Evolutionary conservation across 1,284 basidiomycete genomes (phyloP), one percentile per base, ranked within the genome.

Genomic region (Bjerkandera adusta): DNA sequence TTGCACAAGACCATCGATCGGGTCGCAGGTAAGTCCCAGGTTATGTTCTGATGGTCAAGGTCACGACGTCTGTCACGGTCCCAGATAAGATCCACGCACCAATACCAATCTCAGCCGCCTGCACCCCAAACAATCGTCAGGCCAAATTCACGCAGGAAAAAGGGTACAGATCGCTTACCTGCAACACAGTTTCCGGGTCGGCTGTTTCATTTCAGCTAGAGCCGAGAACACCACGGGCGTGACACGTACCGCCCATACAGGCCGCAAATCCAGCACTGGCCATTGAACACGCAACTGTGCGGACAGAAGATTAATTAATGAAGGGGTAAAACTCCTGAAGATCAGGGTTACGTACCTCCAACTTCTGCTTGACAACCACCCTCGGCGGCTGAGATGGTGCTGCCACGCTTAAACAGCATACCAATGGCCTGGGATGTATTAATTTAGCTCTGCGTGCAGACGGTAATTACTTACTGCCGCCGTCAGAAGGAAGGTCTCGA

Each of bases 381-480:
- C 66, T 98, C 95, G 0, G 96, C 95, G 7, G 95, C 96, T 35
- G 87, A 91, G 42, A 98, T 97, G 1, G 95, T 97, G 46, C 93
- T 95, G 18, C 95, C 95, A 45, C 95, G 81, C 65, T 98, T 98
- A 75, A 96, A 97, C 15, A 98, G 72, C 96, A 98, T 98, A 4
- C 94, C 94, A 45, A 97, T 71, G 1, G 94, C 87, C 93, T 81
- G 59, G 47, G 8, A 29, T 26, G 22, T 50, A 18, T 49, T n/a
- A 49, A 41, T 22, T 5, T 37, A 16, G 33, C 45, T 40, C 8
- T 43, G 24, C 24, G 30, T 12, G 29, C 16, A 21, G 30, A 8
- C 11, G 22, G 3, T 20, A 30, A 26, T 12, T 35, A 71, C 79
- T 46, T 57, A 87, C 87, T 47, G 88, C 74, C 37, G 92, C 89